Conservation (phyloP, 2,329 filamentous ascomycete species). For the Geosmithia putterillii region DNA sequence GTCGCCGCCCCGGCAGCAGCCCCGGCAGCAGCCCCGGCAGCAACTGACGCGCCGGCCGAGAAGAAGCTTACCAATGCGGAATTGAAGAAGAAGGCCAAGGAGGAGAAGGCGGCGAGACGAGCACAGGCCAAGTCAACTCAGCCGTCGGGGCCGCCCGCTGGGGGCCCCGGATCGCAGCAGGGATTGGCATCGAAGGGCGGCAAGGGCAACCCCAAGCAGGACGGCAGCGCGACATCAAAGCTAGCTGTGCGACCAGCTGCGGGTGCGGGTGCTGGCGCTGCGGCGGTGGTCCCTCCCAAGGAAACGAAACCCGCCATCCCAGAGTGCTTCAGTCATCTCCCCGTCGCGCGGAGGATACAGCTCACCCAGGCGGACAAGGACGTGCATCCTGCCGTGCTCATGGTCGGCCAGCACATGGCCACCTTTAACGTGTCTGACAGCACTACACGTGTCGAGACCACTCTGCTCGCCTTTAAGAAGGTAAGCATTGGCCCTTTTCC, state of each 20-base stretch:
- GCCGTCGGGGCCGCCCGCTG: slow-evolving; percentile 22
- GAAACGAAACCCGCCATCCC: slow-evolving; percentile 48
- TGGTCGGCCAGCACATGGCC: slow-evolving; percentile 81
- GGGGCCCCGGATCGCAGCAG: slow-evolving; percentile 14
- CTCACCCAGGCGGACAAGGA: slow-evolving; percentile 53
- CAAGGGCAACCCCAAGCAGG: slow-evolving; percentile 33
- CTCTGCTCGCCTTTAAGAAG: slow-evolving; percentile 78
- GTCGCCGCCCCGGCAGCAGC: neutral
- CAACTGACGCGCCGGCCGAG: slow-evolving; percentile 12
- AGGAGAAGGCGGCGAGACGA: slow-evolving; percentile 79
- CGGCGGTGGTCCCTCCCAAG: slow-evolving; percentile 40
- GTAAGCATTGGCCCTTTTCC: neutral
- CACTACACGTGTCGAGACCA: slow-evolving; percentile 77
- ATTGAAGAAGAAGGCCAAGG: slow-evolving; percentile 79
- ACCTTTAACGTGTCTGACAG: slow-evolving; percentile 83
- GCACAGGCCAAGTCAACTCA: slow-evolving; percentile 55
- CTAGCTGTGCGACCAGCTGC: slow-evolving; percentile 16
- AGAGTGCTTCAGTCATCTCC: slow-evolving; percentile 73
- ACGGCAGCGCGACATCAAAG: slow-evolving; percentile 18
- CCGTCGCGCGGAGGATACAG: slow-evolving; percentile 47
- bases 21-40: slow-evolving; percentile 3
- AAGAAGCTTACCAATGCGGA: slow-evolving; percentile 62
- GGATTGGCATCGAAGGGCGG: slow-evolving; percentile 27
- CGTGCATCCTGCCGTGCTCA: slow-evolving; percentile 77
- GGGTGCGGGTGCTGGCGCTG: slow-evolving; percentile 31